Evolutionary conservation across 2,329 filamentous ascomycete genomes (phyloP), one percentile per base, ranked within the genome.

Genomic region (Fusarium sarcochroum): DNA sequence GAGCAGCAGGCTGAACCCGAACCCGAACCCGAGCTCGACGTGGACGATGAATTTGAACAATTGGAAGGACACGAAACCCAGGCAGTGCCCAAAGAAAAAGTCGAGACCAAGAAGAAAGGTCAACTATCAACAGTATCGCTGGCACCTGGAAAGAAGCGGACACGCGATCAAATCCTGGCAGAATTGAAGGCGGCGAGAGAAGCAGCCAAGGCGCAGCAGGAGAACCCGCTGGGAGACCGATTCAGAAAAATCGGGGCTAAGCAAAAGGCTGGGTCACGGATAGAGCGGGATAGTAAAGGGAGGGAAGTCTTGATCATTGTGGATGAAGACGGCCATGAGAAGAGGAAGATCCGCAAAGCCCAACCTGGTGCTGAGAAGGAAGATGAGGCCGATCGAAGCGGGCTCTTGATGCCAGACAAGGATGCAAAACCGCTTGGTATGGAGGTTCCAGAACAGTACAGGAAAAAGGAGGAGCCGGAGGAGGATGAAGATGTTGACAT

Each of bases 31-130:
- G 73, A 80, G 15, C 76, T 80, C 7, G 77, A 80, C 70, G 80
- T 91, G 20, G 92, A 95, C 53, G 89, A 90, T 35, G 90, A 90
- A 56, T 84, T 92, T 46, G 89, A 91, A 32, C 77, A 84, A 51
- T 77, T 91, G 7, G 85, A 89, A 59, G 80, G 81, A 17, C 80
- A 80, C 58, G 84, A 90, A 40, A 82, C 91, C 5, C 81, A 84
- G 46, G 81, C 85, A 5, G 76, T 89, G 13, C 76, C 79, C 46
- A 88, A 82, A 61, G 84, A 87, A 56, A 84, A 83, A 70, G 69
- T 77, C 18, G 80, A 80, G 62, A 53, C 35, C 5, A 85, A 84
- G 72, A 90, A 90, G 73, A 90, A 87, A 65, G 89, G 89, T 0
- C 85, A 90, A 60, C 77, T 90, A 54, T 86, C 89, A 7, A 85